phyloP scores from a whole-genome alignment of 768 basidiomycete genomes.

The Termitomyces sp. region DNA sequence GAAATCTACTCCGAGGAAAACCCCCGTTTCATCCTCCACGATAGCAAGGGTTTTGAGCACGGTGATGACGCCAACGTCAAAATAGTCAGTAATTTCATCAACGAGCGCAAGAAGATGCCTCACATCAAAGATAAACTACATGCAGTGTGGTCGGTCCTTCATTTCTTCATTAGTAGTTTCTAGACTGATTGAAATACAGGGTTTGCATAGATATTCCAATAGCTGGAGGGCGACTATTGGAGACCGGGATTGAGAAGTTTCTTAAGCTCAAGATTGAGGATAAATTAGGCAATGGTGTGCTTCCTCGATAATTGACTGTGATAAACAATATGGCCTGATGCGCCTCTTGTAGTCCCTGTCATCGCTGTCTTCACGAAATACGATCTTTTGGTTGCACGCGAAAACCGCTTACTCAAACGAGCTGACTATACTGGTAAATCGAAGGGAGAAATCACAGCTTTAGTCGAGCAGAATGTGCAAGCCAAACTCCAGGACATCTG shows the following conservation, averaged over 20 bases:
- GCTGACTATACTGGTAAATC: not conserved
- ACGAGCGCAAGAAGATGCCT: constrained; percentile 9
- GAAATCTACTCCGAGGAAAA: constrained; percentile 23
- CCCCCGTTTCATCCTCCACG: constrained; percentile 24
- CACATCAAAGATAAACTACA: constrained; percentile 22
- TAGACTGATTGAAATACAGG: constrained; percentile 13
- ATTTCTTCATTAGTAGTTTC: not conserved
- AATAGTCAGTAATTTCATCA: constrained; percentile 20
- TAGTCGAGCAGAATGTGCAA: not conserved
- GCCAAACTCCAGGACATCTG: not conserved
- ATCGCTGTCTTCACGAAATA: constrained; percentile 30
- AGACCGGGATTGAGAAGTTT: constrained; percentile 21
- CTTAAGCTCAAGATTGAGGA: constrained; percentile 12
- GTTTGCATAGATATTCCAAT: constrained; percentile 23
- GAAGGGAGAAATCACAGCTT: not conserved
- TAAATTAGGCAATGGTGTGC: constrained; percentile 14
- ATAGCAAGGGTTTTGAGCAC: constrained; percentile 24
- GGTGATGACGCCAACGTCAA: constrained; percentile 20
- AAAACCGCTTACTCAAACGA: constrained; percentile 2
- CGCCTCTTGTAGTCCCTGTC: constrained; percentile 19
- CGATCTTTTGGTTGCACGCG: constrained; percentile 17
- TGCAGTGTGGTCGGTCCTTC: constrained; percentile 21
- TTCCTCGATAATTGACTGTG: not conserved
- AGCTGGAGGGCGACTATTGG: constrained; percentile 18
- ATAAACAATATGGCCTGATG: not conserved